Percentiles rank a stretch among this genome's conserved stretches.
These are phyloP conservation scores for Umbelopsis sp. DNA, from an alignment of 192 early-diverging fungal species.

Conservation along the genomic window DNA sequence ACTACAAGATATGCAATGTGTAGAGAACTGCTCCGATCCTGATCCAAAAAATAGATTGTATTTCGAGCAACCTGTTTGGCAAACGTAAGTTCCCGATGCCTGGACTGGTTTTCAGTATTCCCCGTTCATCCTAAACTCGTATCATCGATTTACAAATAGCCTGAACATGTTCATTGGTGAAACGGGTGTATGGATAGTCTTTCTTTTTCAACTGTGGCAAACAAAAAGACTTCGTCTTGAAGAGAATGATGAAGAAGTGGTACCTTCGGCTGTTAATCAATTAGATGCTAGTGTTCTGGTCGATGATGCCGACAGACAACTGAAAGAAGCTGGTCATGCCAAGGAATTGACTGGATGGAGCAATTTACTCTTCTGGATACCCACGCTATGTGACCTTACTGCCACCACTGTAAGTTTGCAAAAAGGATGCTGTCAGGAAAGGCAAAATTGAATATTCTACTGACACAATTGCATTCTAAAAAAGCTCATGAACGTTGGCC, in stretches of 20 bases:
- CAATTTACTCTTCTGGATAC: slow-evolving; percentile 71
- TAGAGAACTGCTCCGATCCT: slow-evolving; percentile 82
- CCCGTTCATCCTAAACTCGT: background rate
- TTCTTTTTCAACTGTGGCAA: slow-evolving; percentile 48
- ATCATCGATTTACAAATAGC: slow-evolving; percentile 8
- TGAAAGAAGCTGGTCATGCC: slow-evolving; percentile 24
- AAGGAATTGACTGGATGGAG: slow-evolving; percentile 54
- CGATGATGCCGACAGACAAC: slow-evolving; percentile 25
- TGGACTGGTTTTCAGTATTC: background rate
- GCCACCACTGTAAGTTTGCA: slow-evolving; percentile 65
- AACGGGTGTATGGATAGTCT: slow-evolving; percentile 70
- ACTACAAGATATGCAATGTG: slow-evolving; percentile 91
- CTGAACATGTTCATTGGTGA: slow-evolving; percentile 98
- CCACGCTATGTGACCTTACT: slow-evolving; percentile 78
- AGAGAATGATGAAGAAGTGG: slow-evolving; percentile 11
- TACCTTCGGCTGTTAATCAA: slow-evolving; percentile 26
- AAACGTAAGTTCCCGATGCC: slow-evolving; percentile 58
- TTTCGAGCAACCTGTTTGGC: slow-evolving; percentile 98
- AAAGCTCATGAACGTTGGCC: slow-evolving; percentile 95
- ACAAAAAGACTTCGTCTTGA: slow-evolving; percentile 27
- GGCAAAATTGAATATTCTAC: background rate
- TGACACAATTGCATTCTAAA: background rate
- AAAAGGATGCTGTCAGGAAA: background rate
- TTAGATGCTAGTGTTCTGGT: slow-evolving; percentile 43
- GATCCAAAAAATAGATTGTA: slow-evolving; percentile 65